Evolutionary conservation across 164 flowering plant genomes (phyloP).

Genomic region (Vitis labrusca): DNA sequence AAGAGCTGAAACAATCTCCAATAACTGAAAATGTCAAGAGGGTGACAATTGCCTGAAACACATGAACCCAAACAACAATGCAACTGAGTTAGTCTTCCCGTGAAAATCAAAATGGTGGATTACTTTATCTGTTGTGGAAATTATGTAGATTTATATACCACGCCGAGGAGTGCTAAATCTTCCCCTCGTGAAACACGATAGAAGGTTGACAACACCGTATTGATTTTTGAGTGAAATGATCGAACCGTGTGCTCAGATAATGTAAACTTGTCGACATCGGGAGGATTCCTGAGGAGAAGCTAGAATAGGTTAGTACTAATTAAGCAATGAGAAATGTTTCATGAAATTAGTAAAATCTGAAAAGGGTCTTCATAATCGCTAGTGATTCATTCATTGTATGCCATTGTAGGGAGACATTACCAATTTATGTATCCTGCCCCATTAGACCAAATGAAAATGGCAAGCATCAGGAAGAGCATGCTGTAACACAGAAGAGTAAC

Average conservation of each 20-base stretch:
- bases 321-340: background rate
- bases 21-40: slow-evolving; percentile 46
- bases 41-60: slow-evolving; percentile 24
- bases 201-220: slow-evolving; percentile 22
- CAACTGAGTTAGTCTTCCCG: too few relatives aligned
- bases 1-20: slow-evolving; percentile 41
- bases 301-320: background rate
- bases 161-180: slow-evolving; percentile 28
- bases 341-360: background rate
- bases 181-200: slow-evolving; percentile 40
- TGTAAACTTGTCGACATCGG: slow-evolving; percentile 24
- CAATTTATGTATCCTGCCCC: slow-evolving; percentile 27
- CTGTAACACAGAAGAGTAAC: slow-evolving; percentile 40
- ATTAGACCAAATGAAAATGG: slow-evolving; percentile 37
- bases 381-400: background rate
- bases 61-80: background rate
- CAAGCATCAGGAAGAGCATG: slow-evolving; percentile 31
- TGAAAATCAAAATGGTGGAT: too few relatives aligned
- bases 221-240: slow-evolving; percentile 18
- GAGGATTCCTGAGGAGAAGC: slow-evolving; percentile 33
- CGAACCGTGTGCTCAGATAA: slow-evolving; percentile 33
- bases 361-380: background rate
- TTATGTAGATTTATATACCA: slow-evolving; percentile 25
- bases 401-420: slow-evolving; percentile 16
- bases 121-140: background rate